A percentile compares a stretch with the other conserved stretches of the same genome.
phyloP scores from a whole-genome alignment of 768 basidiomycete species.

The Boletus rubroflammeus region DNA sequence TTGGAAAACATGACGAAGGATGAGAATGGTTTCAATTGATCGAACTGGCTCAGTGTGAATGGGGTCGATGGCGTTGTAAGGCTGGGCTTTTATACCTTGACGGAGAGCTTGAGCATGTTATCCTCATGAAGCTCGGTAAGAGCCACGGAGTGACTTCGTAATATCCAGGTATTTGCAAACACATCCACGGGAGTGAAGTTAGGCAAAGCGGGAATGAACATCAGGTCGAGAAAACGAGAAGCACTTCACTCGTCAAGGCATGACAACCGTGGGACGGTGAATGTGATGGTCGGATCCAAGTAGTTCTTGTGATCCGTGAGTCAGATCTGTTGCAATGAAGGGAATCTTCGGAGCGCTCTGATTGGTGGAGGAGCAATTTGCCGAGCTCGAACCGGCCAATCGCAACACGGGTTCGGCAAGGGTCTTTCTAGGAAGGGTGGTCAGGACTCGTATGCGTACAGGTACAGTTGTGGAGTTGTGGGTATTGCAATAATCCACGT shows the following conservation, averaged over 20 bases:
- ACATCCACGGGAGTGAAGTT: neutral
- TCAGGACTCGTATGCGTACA: neutral
- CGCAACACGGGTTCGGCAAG: neutral
- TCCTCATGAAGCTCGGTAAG: neutral
- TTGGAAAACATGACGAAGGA: conserved; percentile 1
- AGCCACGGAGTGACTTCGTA: neutral
- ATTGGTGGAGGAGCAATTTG: neutral
- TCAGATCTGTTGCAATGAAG: neutral
- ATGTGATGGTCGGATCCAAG: neutral
- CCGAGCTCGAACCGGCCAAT: neutral
- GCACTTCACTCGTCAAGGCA: neutral
- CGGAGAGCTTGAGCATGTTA: neutral
- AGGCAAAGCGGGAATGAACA: neutral
- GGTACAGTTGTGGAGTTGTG: neutral
- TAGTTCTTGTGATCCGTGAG: neutral
- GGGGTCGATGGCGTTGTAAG: neutral
- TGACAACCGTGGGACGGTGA: neutral
- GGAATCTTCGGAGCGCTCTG: neutral
- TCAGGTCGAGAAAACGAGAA: neutral
- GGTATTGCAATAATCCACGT: neutral
- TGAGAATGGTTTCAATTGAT: neutral
- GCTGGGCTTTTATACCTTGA: neutral
- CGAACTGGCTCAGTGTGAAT: neutral
- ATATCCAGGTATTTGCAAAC: neutral
- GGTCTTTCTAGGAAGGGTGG: neutral